A percentile compares a stretch with the other conserved stretches of the same genome.
Conservation (phyloP, 495 filamentous ascomycete species). For the Aspergillus sparsus region DNA sequence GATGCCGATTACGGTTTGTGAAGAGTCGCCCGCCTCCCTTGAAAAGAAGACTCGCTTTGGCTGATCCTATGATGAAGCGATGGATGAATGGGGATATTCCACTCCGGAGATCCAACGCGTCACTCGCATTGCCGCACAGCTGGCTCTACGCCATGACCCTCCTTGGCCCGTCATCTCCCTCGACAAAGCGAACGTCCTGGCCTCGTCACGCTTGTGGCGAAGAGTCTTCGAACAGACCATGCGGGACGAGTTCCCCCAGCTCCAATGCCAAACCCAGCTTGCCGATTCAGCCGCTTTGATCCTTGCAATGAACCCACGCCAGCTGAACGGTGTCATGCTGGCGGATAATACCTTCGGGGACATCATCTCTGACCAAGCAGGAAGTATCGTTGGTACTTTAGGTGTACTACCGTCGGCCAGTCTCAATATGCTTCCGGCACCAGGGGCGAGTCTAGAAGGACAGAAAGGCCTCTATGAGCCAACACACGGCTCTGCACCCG, state of each 20-base stretch:
- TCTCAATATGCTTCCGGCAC: constrained; percentile 47
- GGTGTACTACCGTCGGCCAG: constrained; percentile 53
- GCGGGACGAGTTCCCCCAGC: constrained; percentile 48
- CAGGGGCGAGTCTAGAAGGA: constrained; percentile 27
- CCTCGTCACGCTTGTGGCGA: constrained; percentile 52
- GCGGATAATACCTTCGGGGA: constrained; percentile 56
- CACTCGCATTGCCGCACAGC: constrained; percentile 47
- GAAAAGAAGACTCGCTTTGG: neutral
- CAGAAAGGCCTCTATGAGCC: constrained; percentile 45
- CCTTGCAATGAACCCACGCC: constrained; percentile 49
- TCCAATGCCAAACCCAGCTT: constrained; percentile 49
- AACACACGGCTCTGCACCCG: constrained; percentile 45
- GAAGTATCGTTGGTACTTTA: constrained; percentile 49
- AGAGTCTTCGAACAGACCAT: constrained; percentile 48
- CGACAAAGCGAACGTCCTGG: constrained; percentile 56
- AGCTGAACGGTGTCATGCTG: constrained; percentile 51
- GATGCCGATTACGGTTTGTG: constrained; percentile 43
- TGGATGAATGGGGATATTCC: constrained; percentile 52
- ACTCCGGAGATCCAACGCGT: constrained; percentile 49
- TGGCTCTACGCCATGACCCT: constrained; percentile 48
- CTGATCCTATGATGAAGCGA: constrained; percentile 26
- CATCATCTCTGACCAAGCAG: constrained; percentile 54
- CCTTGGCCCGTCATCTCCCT: constrained; percentile 47
- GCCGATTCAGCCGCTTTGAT: constrained; percentile 53
- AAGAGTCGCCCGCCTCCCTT: neutral